Evolutionary conservation across 306 rosid genomes (phyloP), one percentile per base, ranked within the genome.

Genomic region (Inga oerstediana): DNA sequence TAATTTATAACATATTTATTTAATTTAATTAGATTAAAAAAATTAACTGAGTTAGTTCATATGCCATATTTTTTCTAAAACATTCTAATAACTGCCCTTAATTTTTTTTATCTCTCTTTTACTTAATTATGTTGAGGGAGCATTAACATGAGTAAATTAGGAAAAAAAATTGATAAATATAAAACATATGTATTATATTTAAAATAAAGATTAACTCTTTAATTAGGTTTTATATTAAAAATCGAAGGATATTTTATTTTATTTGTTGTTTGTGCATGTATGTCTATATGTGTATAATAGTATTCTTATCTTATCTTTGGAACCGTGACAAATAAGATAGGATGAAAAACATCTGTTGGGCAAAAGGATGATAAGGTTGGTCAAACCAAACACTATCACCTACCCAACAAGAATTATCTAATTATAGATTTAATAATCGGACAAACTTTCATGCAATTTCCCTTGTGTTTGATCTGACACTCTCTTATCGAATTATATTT

Each of bases 331-430:
- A 9, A 37, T 69, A 43, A 70, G 51, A 41, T 8, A 11, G 22
- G 30, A n/a, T 58, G 64, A 58, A n/a, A 58, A 58, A 8, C 30
- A 8, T 6, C 7, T 20, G 64, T 58, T n/a, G 4, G 64, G 27
- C 64, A 10, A 71, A 44, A 72, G 37, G 35, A 72, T 72, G 56
- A 72, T 44, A 19, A 44, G 20, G 75, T 72, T n/a, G 56, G 75
- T 72, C 75, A 44, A 70, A 72, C 75, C 15, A 72, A 72, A 43
- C 75, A 39, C 56, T 9, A 8, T 69, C 2, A 43, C 34, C 22
- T 17, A 22, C 65, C 54, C 22, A 16, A 51, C 15, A 65, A 37
- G 49, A 82, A 30, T 68, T 54, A 27, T 4, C 14, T 11, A 66
- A 56, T 41, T 22, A 61, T 11, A 22, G 32, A 80, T 32, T 30